Conservation (phyloP, 345 rosid species). For the Salix suchowensis region DNA sequence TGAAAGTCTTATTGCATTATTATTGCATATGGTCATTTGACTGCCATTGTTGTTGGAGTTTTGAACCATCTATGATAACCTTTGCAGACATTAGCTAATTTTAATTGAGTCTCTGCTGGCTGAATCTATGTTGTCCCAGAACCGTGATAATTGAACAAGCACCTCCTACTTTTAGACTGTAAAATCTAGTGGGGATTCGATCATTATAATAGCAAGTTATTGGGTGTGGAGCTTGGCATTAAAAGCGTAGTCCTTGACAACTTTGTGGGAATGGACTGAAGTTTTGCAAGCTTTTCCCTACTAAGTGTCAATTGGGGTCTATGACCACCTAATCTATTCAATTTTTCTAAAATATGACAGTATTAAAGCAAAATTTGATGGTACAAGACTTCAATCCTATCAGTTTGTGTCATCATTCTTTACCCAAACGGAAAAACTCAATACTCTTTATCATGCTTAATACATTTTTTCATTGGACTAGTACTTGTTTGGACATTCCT, state of each 20-base stretch:
- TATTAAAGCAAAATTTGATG: background rate
- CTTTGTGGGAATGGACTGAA: background rate
- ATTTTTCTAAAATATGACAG: background rate
- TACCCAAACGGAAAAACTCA: background rate
- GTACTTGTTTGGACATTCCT: background rate
- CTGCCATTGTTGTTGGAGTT: background rate
- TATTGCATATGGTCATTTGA: background rate
- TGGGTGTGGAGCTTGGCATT: background rate
- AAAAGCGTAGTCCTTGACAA: background rate
- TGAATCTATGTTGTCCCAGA: background rate
- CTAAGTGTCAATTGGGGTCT: background rate
- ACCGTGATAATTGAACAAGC: background rate
- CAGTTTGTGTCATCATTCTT: background rate
- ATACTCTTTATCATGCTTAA: background rate
- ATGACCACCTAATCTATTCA: background rate
- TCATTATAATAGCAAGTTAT: background rate
- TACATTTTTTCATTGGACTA: background rate
- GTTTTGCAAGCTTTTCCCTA: background rate
- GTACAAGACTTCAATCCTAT: background rate
- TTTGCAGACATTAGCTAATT: background rate
- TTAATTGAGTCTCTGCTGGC: background rate
- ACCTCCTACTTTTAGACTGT: background rate
- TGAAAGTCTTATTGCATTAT: background rate
- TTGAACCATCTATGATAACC: conserved; percentile 2
- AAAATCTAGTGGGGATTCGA: background rate